These are phyloP conservation scores for Polygonum maritimum DNA, from an alignment of 148 eudicot species.

Conservation along the genomic window DNA sequence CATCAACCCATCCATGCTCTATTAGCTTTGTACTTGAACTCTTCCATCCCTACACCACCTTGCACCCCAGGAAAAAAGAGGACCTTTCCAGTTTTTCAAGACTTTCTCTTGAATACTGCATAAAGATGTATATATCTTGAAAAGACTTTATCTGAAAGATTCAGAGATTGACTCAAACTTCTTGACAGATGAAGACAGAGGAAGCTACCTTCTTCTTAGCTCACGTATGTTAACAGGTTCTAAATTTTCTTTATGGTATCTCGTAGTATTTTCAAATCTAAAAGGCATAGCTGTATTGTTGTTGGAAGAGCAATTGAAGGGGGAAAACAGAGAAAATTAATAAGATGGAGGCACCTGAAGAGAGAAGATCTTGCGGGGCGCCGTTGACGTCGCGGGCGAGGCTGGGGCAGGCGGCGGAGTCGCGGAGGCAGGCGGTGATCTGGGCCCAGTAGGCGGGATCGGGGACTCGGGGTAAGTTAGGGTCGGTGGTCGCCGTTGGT, in stretches of 20 bases:
- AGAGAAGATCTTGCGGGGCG: no score
- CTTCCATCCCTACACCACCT: background rate
- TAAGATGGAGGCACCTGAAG: no score
- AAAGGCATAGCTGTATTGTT: no score
- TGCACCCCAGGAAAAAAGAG: background rate
- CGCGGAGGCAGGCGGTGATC: no score
- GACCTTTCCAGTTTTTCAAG: background rate
- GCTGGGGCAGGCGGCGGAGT: no score
- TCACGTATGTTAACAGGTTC: background rate
- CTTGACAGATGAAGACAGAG: background rate
- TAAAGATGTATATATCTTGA: background rate
- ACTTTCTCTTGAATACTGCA: background rate
- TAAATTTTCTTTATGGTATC: background rate
- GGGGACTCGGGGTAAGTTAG: no score
- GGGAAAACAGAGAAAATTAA: no score
- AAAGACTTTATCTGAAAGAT: background rate
- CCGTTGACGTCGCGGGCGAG: no score
- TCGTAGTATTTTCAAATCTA: background rate
- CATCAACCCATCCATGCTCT: background rate
- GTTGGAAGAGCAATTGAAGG: no score
- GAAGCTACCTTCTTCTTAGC: background rate
- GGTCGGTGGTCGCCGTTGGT: no score
- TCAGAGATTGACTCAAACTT: background rate
- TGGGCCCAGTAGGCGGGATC: no score
- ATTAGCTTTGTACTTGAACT: background rate